phyloP scores from a whole-genome alignment of 345 rosid genomes.

The Salix viminalis region DNA sequence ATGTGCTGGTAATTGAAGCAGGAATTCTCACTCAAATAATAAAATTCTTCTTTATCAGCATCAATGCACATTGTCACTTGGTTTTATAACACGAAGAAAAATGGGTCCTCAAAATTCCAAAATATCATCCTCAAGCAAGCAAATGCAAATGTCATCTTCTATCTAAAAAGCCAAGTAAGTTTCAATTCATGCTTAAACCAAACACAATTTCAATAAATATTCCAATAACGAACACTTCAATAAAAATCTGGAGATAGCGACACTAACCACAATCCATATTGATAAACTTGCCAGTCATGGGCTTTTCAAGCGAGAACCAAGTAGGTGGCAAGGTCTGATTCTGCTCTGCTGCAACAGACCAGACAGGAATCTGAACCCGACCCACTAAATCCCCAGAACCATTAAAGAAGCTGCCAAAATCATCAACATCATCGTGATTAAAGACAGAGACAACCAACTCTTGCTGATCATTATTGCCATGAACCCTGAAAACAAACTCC shows the following conservation, averaged over 20 bases:
- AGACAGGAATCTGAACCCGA: slow-evolving; percentile 50
- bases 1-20: too few relatives aligned
- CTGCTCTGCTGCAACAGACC: slow-evolving; percentile 38
- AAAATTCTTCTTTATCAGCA: too few relatives aligned
- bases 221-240: background rate
- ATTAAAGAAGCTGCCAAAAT: slow-evolving; percentile 29
- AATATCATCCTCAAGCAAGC: background rate
- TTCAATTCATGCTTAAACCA: background rate
- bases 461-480: slow-evolving; percentile 30
- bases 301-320: slow-evolving; percentile 59
- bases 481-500: slow-evolving; percentile 61
- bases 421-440: slow-evolving; percentile 36
- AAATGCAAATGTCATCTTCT: background rate
- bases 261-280: slow-evolving; percentile 56
- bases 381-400: slow-evolving; percentile 48
- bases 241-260: background rate
- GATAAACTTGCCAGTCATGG: slow-evolving; percentile 40
- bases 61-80: too few relatives aligned
- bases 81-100: background rate
- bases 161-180: background rate
- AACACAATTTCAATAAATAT: background rate
- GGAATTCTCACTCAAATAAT: too few relatives aligned
- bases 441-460: slow-evolving; percentile 49
- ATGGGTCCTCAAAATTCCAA: background rate
- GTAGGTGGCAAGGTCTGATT: slow-evolving; percentile 69